Base-by-base conservation (phyloP, 1,139 yeast genomes). In the Scheffersomyces stambukii region DNA sequence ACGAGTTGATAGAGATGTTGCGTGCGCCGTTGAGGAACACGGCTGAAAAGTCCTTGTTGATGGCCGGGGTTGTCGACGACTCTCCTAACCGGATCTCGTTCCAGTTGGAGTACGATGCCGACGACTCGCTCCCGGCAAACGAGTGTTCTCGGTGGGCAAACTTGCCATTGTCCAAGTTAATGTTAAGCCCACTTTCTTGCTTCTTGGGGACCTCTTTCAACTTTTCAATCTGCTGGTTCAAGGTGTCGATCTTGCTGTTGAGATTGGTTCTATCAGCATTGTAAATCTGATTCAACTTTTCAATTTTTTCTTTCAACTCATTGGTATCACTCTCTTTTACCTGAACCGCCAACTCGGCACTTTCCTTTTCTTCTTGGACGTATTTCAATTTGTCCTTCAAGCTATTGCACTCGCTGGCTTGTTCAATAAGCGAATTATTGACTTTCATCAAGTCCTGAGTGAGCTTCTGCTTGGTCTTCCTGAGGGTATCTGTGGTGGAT, bases 1-100 rank as follows among this genome's bases (percentile, higher is more conserved):
- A 41, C 4, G 58, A 52, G 7, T 34, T 31, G 22, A 43, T 42
- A 2, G 59, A 50, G 6, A 32, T 32, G 23, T 51, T 48, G 15
- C 37, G 34, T 7, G 42, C 41, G 6, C 29, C 31, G 23, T 40
- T 38, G 24, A 45, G 22, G 30, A 42, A 50, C 8, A 45, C 27
- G 2, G 41, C 35, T 1, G 47, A 35, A 17, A 32, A 35, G 16
- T 35, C 41, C 20, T 27, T 27, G 25, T 37, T 33, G 10, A 50
- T 36, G n/a, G 46, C 48, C 2, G 59, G 55, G 0, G 68, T 59
- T 1, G 52, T 41, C 1, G 64, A 59, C 2, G 68, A 61, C 28
- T 64, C 70, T 2, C 69, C 68, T 8, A 55, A 36, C 21, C 40
- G 40, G 19, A 56, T 50, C 9, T 57, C 63, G 12, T 38, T 38